A percentile compares a stretch with the other conserved stretches of the same genome.
phyloP scores from a whole-genome alignment of 345 rosid genomes.

The Linum lewisii region DNA sequence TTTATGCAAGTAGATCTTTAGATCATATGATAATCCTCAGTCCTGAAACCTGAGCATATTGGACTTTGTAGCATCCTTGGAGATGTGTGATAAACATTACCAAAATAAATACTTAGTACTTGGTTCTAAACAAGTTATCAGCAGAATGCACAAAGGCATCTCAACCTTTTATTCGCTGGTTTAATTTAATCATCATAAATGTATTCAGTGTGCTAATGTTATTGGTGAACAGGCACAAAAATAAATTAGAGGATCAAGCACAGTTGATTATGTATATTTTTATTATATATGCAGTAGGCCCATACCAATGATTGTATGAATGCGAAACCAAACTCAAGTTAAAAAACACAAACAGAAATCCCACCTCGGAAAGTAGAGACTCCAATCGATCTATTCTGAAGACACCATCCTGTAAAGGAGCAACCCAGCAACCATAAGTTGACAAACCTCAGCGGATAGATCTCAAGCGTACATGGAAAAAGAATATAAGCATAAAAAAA shows the following conservation, averaged over 20 bases:
- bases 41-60: background rate
- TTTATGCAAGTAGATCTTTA: background rate
- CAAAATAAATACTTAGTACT: too few species aligned
- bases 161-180: too few species aligned
- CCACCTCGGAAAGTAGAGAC: slow-evolving; percentile 75
- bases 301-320: too few species aligned
- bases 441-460: background rate
- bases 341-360: slow-evolving; percentile 15
- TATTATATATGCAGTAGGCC: too few species aligned
- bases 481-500: background rate
- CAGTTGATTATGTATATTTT: too few species aligned
- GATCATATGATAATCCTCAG: background rate
- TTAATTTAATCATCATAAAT: background rate
- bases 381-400: slow-evolving; percentile 92
- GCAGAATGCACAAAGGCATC: background rate
- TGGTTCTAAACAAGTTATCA: background rate
- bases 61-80: too few species aligned
- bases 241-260: too few species aligned
- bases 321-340: background rate
- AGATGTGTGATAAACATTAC: background rate
- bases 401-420: slow-evolving; percentile 55
- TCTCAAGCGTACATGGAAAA: slow-evolving; percentile 1
- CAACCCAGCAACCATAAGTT: slow-evolving; percentile 5
- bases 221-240: background rate
- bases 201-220: background rate